These are phyloP conservation scores for Pulveroboletus sp. DNA, from an alignment of 768 basidiomycete species.

Conservation along the genomic window DNA sequence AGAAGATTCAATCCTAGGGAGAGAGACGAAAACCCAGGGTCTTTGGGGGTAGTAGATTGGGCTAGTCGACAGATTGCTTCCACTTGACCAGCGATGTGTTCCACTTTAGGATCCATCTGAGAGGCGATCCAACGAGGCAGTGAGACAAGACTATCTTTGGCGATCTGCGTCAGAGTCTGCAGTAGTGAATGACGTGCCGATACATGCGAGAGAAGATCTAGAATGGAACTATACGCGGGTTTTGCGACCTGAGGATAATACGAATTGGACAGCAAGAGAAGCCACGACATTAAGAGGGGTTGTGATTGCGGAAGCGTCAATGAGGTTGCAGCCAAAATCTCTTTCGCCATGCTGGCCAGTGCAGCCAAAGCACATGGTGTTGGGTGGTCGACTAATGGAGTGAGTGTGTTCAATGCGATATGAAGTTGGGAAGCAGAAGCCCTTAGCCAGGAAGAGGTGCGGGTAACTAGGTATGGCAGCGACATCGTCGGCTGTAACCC, in stretches of 20 bases:
- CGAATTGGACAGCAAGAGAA: conserved; percentile 69
- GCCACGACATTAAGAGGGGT: conserved; percentile 62
- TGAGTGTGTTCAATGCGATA: conserved; percentile 74
- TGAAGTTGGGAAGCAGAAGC: conserved; percentile 80
- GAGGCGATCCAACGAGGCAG: conserved; percentile 70
- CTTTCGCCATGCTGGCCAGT: conserved; percentile 50
- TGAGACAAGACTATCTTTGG: conserved; percentile 58
- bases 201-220: conserved; percentile 38
- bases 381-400: conserved; percentile 67
- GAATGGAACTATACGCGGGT: conserved; percentile 44
- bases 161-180: conserved; percentile 57
- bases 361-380: conserved; percentile 59
- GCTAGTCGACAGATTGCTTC: conserved; percentile 61
- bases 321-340: conserved; percentile 50
- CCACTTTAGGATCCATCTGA: conserved; percentile 69
- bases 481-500: conserved; percentile 22
- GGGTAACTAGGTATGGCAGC: conserved; percentile 44
- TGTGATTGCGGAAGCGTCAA: conserved; percentile 65
- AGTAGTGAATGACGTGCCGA: conserved; percentile 46
- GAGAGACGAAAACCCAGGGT: conserved; percentile 38
- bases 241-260: conserved; percentile 48
- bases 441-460: conserved; percentile 74
- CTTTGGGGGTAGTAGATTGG: conserved; percentile 12
- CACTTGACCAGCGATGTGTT: conserved; percentile 62
- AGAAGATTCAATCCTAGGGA: conserved; percentile 53